A percentile compares a stretch with the other conserved stretches of the same genome.
phyloP scores from a whole-genome alignment of 139 green algal species.

The Chlorella vulgaris region DNA sequence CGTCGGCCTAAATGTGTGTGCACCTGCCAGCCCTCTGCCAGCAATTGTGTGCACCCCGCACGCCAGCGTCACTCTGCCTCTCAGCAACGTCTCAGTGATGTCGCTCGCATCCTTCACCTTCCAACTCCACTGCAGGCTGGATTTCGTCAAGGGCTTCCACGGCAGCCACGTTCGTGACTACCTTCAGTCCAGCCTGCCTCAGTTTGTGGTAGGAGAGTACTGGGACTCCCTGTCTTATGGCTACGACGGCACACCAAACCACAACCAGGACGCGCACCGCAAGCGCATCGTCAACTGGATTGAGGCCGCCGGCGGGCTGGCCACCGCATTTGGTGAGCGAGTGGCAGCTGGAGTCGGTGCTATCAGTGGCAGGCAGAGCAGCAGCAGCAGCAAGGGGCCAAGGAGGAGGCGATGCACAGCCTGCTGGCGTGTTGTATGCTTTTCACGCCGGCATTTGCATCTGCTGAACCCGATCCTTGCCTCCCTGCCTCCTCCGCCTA shows the following conservation, averaged over 20 bases:
- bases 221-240: conserved; percentile 91
- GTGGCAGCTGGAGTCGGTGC: not conserved
- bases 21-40: too few relatives aligned
- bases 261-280: conserved; percentile 91
- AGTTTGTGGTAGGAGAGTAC: conserved; percentile 72
- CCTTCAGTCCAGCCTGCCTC: conserved; percentile 78
- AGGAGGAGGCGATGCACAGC: too few relatives aligned
- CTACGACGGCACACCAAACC: conserved; percentile 89
- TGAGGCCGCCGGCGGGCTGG: conserved; percentile 84
- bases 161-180: conserved; percentile 77
- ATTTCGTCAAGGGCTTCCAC: conserved; percentile 84
- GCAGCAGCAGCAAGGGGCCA: too few relatives aligned
- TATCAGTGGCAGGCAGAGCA: too few relatives aligned
- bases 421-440: too few relatives aligned
- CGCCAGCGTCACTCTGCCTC: too few relatives aligned
- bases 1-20: too few relatives aligned
- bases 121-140: conserved; percentile 80
- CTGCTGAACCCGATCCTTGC: not conserved
- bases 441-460: too few relatives aligned
- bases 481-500: not conserved
- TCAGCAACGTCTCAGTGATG: not conserved
- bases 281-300: conserved; percentile 92
- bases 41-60: too few relatives aligned
- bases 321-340: conserved; percentile 73
- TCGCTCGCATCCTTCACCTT: too few relatives aligned